Conservation (phyloP, 1,139 yeast species). For the Protomyces lactucae-debilis region DNA sequence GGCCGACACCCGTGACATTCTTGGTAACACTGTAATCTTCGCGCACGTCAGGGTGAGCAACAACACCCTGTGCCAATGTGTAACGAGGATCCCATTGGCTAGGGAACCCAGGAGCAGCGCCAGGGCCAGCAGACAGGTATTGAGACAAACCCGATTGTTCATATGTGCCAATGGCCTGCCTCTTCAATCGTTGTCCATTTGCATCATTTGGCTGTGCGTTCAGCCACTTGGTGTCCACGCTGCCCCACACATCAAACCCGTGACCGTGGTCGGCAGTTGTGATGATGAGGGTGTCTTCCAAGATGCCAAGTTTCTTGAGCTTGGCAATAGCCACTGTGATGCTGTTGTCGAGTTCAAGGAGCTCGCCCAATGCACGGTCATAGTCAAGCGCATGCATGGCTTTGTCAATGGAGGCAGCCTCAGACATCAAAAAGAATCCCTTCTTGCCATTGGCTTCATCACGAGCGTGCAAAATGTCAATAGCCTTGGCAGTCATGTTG, state of each 20-base stretch:
- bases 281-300: constrained; percentile 3
- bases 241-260: constrained; percentile 7
- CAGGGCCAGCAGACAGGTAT: neutral
- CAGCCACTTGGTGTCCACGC: constrained; percentile 1
- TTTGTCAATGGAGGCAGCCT: constrained; percentile 6
- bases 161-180: neutral
- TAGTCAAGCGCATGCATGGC: constrained; percentile 9
- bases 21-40: constrained; percentile 1
- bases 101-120: constrained; percentile 8
- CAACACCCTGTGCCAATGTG: constrained; percentile 1
- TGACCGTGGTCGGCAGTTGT: constrained; percentile 14
- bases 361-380: constrained; percentile 5
- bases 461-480: constrained; percentile 10
- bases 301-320: neutral
- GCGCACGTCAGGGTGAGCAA: constrained; percentile 11
- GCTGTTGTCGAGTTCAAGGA: constrained; percentile 6
- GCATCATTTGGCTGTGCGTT: neutral
- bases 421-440: constrained; percentile 11
- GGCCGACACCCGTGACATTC: constrained; percentile 9
- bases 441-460: neutral
- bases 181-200: neutral
- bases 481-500: constrained; percentile 12
- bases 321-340: neutral
- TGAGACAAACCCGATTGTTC: constrained; percentile 2
- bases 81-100: constrained; percentile 10